Evolutionary conservation across 441 rosid species (phyloP), one percentile per base, ranked within the genome.

Genomic region (Hura crepitans): DNA sequence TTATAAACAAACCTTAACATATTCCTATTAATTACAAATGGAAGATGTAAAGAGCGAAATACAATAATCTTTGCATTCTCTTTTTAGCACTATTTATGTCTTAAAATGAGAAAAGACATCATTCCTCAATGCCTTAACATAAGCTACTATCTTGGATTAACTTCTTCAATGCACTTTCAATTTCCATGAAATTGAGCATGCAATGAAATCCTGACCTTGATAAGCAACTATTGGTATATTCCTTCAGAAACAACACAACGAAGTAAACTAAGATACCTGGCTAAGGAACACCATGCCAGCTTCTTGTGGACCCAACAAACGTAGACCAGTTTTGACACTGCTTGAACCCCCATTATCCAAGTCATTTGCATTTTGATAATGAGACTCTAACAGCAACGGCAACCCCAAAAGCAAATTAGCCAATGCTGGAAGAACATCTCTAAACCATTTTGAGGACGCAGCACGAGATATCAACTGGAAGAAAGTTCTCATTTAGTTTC

Each of bases 211-310:
- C 23, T 20, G 57, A 2, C 37, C 18, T 15, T 17, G 11, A 15
- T 63, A 18, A 56, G 45, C 35, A 47, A 27, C 23, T 7, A 1
- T 37, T 6, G 35, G 9, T 13, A 37, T 13, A n/a, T 39, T 18
- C 25, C 1, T 27, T 22, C 47, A 61, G 57, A 65, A 27, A 75
- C 33, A n/a, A 55, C 46, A 22, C 47, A 56, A 62, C 5, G 5
- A 50, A 70, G 59, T 27, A 42, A 28, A 61, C 27, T n/a, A 27
- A 49, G 46, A 74, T 71, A 91, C 99, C 96, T 92, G 96, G 73
- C 81, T 82, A 63, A 95, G 95, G 55, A 92, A 82, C 68, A 88
- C 96, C 3, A 87, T 71, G 72, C 98, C 96, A 51, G 86, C 74
- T 80, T 86, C 85, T 75, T 95, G 98, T 1, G 79, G 62, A 69